A percentile compares a stretch with the other conserved stretches of the same genome.
These are phyloP conservation scores for Trichoderma pleuroti DNA, from an alignment of 2,329 filamentous ascomycete species.

Conservation along the genomic window DNA sequence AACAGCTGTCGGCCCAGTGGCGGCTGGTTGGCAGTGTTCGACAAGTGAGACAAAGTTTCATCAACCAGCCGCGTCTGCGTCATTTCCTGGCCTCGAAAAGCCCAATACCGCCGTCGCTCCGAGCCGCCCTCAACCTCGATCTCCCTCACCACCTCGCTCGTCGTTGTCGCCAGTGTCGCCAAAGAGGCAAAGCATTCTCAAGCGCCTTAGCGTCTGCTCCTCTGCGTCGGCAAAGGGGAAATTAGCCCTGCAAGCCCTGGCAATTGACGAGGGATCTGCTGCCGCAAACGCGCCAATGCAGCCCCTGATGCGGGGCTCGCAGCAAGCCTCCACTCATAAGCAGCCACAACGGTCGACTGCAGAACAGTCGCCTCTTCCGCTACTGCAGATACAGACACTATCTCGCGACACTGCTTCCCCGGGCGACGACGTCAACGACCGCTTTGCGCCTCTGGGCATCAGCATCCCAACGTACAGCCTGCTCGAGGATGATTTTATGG, in stretches of 20 bases:
- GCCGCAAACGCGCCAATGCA: constrained; percentile 14
- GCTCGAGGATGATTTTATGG: constrained; percentile 57
- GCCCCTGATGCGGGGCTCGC: constrained; percentile 28
- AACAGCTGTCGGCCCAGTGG: constrained; percentile 19
- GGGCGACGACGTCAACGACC: constrained; percentile 31
- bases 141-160: neutral
- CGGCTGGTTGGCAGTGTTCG: constrained; percentile 13
- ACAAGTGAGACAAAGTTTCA: constrained; percentile 21
- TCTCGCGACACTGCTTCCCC: constrained; percentile 27
- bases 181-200: constrained; percentile 26
- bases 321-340: constrained; percentile 21
- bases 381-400: neutral
- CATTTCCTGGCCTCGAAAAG: neutral
- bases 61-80: constrained; percentile 22
- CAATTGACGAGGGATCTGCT: constrained; percentile 20
- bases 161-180: constrained; percentile 4
- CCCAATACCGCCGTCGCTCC: neutral
- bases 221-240: constrained; percentile 27
- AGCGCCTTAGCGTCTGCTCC: constrained; percentile 29
- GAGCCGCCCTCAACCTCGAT: neutral
- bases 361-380: constrained; percentile 7
- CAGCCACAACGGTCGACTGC: constrained; percentile 18
- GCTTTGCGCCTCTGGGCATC: constrained; percentile 52
- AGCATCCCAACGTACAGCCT: constrained; percentile 54
- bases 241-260: constrained; percentile 25